Evolutionary conservation across 345 rosid species (phyloP).

Genomic region (Angophora floribunda): DNA sequence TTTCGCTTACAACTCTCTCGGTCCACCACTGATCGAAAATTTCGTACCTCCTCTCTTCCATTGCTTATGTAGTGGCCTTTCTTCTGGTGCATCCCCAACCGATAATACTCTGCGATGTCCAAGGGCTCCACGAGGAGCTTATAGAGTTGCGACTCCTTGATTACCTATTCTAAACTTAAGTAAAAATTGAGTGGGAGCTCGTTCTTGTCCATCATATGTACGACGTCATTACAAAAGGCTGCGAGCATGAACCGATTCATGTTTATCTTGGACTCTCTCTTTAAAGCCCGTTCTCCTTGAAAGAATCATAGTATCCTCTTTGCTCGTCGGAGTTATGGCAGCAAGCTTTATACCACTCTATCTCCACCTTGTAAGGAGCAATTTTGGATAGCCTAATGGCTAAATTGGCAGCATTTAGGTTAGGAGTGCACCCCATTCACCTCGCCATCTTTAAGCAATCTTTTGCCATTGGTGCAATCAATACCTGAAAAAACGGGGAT

Average conservation of each 20-base stretch:
- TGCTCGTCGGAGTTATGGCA: neutral
- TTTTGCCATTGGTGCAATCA: too few species aligned
- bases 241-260: constrained; percentile 59
- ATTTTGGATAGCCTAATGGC: constrained; percentile 1
- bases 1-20: neutral
- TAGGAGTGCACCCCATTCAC: too few species aligned
- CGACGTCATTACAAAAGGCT: constrained; percentile 54
- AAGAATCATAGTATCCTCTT: constrained; percentile 45
- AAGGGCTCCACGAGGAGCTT: constrained; percentile 81
- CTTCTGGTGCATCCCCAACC: constrained; percentile 1
- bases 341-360: constrained; percentile 6
- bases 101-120: constrained; percentile 71
- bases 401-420: constrained; percentile 1
- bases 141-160: constrained; percentile 41
- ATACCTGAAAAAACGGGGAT: too few species aligned
- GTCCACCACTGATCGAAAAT: constrained; percentile 65
- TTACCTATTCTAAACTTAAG: constrained; percentile 45
- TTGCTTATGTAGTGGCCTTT: constrained; percentile 38
- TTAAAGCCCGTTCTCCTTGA: constrained; percentile 39
- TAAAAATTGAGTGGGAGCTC: constrained; percentile 67
- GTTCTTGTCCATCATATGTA: constrained; percentile 48
- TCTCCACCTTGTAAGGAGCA: neutral
- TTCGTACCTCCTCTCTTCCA: constrained; percentile 65
- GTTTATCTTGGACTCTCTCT: constrained; percentile 37
- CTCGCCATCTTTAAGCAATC: too few species aligned